Percentiles rank a stretch among this genome's conserved stretches.
These are phyloP conservation scores for Arachis monticola DNA, from an alignment of 331 rosid genomes.

Conservation along the genomic window DNA sequence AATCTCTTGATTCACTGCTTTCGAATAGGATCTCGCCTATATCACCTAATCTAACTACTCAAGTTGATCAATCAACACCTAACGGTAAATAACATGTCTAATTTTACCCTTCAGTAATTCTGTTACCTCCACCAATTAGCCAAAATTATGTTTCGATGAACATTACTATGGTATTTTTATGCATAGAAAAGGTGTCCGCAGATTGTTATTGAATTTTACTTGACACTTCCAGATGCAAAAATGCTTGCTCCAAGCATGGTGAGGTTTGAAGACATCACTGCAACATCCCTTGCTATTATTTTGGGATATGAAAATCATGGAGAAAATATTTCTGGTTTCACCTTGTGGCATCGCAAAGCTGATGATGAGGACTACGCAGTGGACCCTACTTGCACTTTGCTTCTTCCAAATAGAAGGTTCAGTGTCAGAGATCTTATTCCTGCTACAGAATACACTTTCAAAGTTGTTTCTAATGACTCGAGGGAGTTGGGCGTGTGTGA, in stretches of 20 bases:
- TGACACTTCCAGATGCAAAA: conserved; percentile 59
- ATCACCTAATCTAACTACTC: conserved; percentile 39
- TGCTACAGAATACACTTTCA: conserved; percentile 76
- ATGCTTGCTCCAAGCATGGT: conserved; percentile 60
- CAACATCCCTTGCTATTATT: conserved; percentile 73
- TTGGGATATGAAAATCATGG: conserved; percentile 57
- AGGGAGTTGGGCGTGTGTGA: conserved; percentile 53
- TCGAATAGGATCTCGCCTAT: conserved; percentile 43
- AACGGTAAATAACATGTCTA: too few relatives aligned
- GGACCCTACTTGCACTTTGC: conserved; percentile 63
- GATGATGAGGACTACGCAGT: conserved; percentile 58
- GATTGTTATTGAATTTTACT: conserved; percentile 25
- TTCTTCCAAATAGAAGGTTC: conserved; percentile 63
- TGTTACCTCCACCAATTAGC: too few relatives aligned
- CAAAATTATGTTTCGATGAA: neutral
- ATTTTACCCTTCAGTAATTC: too few relatives aligned
- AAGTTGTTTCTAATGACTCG: conserved; percentile 53
- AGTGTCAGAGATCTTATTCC: conserved; percentile 62
- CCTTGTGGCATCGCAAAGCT: conserved; percentile 75
- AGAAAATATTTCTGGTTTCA: conserved; percentile 53
- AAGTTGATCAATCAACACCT: conserved; percentile 53
- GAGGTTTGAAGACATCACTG: conserved; percentile 73
- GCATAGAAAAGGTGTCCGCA: neutral
- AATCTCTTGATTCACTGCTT: conserved; percentile 66
- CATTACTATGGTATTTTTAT: conserved; percentile 8